A percentile compares a stretch with the other conserved stretches of the same genome.
These are phyloP conservation scores for Pythium utonaiense DNA, from an alignment of 352 stramenopile species.

Conservation along the genomic window DNA sequence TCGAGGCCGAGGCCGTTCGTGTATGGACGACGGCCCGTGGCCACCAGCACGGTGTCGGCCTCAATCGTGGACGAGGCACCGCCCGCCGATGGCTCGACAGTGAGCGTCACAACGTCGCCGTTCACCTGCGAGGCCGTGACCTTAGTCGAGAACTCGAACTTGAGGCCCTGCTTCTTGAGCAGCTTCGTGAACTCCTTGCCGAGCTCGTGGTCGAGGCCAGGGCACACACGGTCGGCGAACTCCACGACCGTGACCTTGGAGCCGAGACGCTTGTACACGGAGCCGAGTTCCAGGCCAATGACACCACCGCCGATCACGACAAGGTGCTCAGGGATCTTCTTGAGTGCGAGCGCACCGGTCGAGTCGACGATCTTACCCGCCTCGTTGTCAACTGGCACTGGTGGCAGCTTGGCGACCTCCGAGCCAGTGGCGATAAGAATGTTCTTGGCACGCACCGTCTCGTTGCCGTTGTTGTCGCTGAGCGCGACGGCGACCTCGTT, in stretches of 20 bases:
- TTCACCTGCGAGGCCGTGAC: constrained; percentile 92
- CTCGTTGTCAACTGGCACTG: constrained; percentile 96
- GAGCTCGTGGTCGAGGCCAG: constrained; percentile 92
- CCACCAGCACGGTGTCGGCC: constrained; percentile 78
- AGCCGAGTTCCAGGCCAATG: constrained; percentile 98
- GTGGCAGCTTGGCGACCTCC: constrained; percentile 90
- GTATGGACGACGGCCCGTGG: constrained; percentile 93
- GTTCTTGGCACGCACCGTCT: constrained; percentile 96
- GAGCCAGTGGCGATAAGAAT: constrained; percentile 93
- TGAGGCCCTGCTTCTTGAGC: constrained; percentile 98
- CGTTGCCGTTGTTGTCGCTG: constrained; percentile 85
- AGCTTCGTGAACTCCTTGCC: constrained; percentile 96
- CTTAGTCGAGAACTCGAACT: constrained; percentile 98
- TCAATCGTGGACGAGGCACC: constrained; percentile 58
- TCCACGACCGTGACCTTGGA: constrained; percentile 97
- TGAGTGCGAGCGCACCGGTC: constrained; percentile 94
- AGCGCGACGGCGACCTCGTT: constrained; percentile 92
- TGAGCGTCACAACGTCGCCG: constrained; percentile 93
- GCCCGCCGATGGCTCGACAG: constrained; percentile 86
- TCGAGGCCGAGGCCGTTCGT: constrained; percentile 96
- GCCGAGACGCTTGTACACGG: constrained; percentile 96
- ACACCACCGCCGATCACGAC: constrained; percentile 97
- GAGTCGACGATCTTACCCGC: constrained; percentile 98
- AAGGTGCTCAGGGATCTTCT: constrained; percentile 92
- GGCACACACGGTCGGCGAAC: constrained; percentile 95